Evolutionary conservation across 495 filamentous ascomycete genomes (phyloP).

Genomic region (Aspergillus campestris): DNA sequence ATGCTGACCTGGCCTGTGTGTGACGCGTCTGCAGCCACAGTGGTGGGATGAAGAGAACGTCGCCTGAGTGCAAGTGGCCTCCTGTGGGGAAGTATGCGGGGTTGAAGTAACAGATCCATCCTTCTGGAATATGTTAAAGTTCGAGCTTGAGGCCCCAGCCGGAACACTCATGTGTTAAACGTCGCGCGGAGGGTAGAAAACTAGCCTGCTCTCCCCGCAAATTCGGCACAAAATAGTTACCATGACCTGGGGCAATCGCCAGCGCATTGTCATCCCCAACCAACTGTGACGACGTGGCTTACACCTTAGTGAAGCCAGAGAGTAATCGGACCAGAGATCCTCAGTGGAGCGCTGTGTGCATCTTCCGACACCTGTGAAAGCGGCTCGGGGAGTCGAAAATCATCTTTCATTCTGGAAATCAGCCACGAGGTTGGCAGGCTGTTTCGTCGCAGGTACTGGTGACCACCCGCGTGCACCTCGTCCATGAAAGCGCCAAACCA

Average conservation of each 20-base stretch:
- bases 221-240: constrained; percentile 84
- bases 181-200: constrained; percentile 73
- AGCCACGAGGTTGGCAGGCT: constrained; percentile 54
- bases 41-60: constrained; percentile 73
- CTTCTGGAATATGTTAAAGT: constrained; percentile 54
- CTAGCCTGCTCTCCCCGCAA: constrained; percentile 57
- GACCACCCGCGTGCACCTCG: constrained; percentile 50
- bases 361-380: constrained; percentile 50
- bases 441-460: constrained; percentile 65
- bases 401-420: constrained; percentile 67
- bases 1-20: constrained; percentile 58
- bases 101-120: constrained; percentile 29
- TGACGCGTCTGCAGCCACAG: constrained; percentile 72
- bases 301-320: constrained; percentile 95
- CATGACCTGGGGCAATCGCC: constrained; percentile 53
- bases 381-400: constrained; percentile 62
- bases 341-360: constrained; percentile 70
- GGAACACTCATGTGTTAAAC: constrained; percentile 60
- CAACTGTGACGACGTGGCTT: constrained; percentile 17
- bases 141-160: constrained; percentile 72
- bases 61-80: constrained; percentile 57
- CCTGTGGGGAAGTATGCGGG: constrained; percentile 53
- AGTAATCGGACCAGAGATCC: constrained; percentile 71
- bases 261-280: neutral
- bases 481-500: constrained; percentile 60